A percentile compares a stretch with the other conserved stretches of the same genome.
Conservation (phyloP, 2,329 filamentous ascomycete genomes). For the Cladosporium colombiae region DNA sequence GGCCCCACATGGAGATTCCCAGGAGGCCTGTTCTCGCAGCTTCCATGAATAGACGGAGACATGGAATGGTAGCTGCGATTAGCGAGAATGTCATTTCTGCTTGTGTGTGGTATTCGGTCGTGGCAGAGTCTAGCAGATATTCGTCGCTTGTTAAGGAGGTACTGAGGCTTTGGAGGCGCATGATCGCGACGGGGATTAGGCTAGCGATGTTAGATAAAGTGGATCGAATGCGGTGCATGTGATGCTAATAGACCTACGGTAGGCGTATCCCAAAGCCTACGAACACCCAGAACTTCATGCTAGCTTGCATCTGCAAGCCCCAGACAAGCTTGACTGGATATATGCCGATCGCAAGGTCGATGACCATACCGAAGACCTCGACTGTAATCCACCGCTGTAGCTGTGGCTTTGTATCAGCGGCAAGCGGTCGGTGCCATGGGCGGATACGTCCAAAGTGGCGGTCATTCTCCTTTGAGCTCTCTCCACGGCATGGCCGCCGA, state of each 20-base stretch:
- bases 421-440: slow-evolving; percentile 29
- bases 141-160: slow-evolving; percentile 11
- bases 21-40: slow-evolving; percentile 22
- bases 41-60: slow-evolving; percentile 26
- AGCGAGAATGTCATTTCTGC: slow-evolving; percentile 25
- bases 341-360: slow-evolving; percentile 18
- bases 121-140: slow-evolving; percentile 19
- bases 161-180: slow-evolving; percentile 19
- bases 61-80: slow-evolving; percentile 26
- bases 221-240: no score
- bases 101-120: slow-evolving; percentile 22
- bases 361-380: background rate
- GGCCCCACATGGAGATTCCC: background rate
- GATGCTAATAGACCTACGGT: background rate
- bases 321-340: slow-evolving; percentile 20
- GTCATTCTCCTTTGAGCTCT: slow-evolving; percentile 25
- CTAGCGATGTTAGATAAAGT: background rate
- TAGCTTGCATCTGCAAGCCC: slow-evolving; percentile 22
- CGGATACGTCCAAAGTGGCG: slow-evolving; percentile 30
- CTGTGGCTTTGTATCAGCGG: no score
- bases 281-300: slow-evolving; percentile 21
- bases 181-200: slow-evolving; percentile 20
- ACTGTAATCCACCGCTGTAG: slow-evolving; percentile 2
- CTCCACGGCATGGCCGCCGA: slow-evolving; percentile 25
- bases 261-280: slow-evolving; percentile 22